A percentile compares a stretch with the other conserved stretches of the same genome.
phyloP scores from a whole-genome alignment of 495 filamentous ascomycete species.

The Penicillium riverlandense region DNA sequence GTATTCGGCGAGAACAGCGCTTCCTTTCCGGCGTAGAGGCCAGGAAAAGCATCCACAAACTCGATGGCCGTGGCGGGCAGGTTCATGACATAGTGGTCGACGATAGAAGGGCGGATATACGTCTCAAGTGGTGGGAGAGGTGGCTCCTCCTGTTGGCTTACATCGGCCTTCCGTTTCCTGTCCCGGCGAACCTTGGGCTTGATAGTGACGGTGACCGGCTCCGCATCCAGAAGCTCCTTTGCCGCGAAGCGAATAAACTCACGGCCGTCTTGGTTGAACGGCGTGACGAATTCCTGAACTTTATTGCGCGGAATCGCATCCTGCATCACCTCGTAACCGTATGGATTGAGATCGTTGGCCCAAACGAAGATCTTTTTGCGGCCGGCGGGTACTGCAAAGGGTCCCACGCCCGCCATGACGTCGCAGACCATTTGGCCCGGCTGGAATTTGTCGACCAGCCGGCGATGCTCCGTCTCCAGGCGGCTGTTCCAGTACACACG shows the following conservation, averaged over 20 bases:
- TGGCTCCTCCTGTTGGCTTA: conserved; percentile 12
- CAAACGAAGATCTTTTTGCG: conserved; percentile 88
- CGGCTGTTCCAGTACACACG: conserved; percentile 98
- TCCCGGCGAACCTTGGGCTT: conserved; percentile 22
- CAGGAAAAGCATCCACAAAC: conserved; percentile 80
- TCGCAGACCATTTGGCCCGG: conserved; percentile 87
- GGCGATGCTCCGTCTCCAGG: conserved; percentile 78
- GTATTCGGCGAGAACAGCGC: conserved; percentile 56
- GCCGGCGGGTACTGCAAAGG: conserved; percentile 88
- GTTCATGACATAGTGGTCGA: conserved; percentile 95
- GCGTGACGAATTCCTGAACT: conserved; percentile 64
- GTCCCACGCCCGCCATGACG: conserved; percentile 96
- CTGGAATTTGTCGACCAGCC: conserved; percentile 70
- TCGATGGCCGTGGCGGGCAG: conserved; percentile 81
- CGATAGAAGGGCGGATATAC: conserved; percentile 53
- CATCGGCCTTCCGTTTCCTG: conserved; percentile 13
- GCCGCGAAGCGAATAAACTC: conserved; percentile 69
- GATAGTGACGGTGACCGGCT: conserved; percentile 40
- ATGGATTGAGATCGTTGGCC: conserved; percentile 96
- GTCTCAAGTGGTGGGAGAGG: conserved; percentile 33
- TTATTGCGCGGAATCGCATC: conserved; percentile 73
- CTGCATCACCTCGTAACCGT: conserved; percentile 64
- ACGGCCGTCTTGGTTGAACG: conserved; percentile 75
- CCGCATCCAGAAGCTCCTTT: conserved; percentile 47
- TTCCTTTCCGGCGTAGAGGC: conserved; percentile 66